A percentile compares a stretch with the other conserved stretches of the same genome.
Conservation (phyloP, 2,329 filamentous ascomycete species). For the Botrytis fabae region DNA sequence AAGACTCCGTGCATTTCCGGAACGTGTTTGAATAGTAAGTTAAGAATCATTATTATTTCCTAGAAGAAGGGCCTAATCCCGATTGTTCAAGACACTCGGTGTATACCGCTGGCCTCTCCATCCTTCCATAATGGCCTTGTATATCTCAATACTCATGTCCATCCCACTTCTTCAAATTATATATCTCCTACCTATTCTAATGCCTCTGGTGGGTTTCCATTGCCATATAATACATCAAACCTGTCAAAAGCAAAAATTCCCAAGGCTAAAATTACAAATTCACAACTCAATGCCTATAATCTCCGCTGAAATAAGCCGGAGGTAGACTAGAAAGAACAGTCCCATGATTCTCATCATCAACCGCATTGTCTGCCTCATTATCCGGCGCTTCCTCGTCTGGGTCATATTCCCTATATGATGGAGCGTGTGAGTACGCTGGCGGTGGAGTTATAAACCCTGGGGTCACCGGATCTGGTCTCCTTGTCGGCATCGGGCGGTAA, state of each 20-base stretch:
- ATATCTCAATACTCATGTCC: not conserved
- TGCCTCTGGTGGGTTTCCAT: no score
- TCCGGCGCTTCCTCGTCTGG: not conserved
- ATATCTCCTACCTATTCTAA: not conserved
- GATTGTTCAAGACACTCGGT: not conserved
- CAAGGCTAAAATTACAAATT: not conserved
- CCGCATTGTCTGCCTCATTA: not conserved
- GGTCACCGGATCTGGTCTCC: not conserved
- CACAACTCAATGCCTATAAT: not conserved
- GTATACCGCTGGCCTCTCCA: not conserved
- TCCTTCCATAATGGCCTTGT: no score
- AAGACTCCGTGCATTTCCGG: not conserved
- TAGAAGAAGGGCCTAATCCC: not conserved
- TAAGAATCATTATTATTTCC: not conserved
- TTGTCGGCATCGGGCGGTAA: not conserved
- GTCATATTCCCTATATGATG: not conserved
- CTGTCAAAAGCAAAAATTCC: no score
- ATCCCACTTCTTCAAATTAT: no score
- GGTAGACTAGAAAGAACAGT: not conserved
- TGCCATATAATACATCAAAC: not conserved
- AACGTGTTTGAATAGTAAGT: not conserved
- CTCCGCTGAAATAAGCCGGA: not conserved
- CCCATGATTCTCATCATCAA: not conserved
- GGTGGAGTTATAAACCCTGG: not conserved
- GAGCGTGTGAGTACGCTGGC: not conserved